Conservation (phyloP, 2,329 filamentous ascomycete species). For the Colletotrichum lini region DNA sequence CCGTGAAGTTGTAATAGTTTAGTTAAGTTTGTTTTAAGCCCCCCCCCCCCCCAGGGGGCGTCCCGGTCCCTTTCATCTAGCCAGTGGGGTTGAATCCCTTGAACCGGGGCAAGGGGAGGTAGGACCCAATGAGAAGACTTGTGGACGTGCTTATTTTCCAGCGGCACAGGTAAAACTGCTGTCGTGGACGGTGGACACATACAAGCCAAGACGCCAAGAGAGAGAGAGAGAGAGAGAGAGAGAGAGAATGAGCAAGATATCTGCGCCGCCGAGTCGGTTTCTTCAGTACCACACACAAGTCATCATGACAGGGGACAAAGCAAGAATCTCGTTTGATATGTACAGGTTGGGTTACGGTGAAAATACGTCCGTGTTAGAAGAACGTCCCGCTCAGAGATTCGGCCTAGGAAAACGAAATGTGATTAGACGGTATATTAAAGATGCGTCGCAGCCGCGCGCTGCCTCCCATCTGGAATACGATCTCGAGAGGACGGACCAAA, state of each 20-base stretch:
- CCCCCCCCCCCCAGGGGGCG: too few relatives aligned
- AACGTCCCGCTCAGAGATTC: too few relatives aligned
- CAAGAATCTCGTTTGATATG: too few relatives aligned
- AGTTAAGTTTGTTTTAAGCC: neutral
- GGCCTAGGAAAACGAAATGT: too few relatives aligned
- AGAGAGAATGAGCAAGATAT: conserved; percentile 17
- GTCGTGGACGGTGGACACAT: neutral
- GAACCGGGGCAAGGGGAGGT: neutral
- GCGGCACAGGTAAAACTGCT: neutral
- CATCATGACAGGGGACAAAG: neutral
- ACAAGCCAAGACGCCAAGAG: conserved; percentile 20
- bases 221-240: conserved; percentile 19
- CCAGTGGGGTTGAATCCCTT: neutral
- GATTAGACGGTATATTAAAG: too few relatives aligned
- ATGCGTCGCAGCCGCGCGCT: too few relatives aligned
- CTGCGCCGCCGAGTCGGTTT: neutral
- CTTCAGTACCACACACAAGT: neutral
- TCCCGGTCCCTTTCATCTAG: neutral
- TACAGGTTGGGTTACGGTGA: neutral
- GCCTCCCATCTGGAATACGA: neutral
- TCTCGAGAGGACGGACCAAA: neutral
- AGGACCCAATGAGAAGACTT: neutral
- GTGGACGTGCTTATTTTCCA: neutral
- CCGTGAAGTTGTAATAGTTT: neutral
- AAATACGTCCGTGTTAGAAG: neutral